Conservation (phyloP, 139 green algal species). For the Chlamydomonas sp. region DNA sequence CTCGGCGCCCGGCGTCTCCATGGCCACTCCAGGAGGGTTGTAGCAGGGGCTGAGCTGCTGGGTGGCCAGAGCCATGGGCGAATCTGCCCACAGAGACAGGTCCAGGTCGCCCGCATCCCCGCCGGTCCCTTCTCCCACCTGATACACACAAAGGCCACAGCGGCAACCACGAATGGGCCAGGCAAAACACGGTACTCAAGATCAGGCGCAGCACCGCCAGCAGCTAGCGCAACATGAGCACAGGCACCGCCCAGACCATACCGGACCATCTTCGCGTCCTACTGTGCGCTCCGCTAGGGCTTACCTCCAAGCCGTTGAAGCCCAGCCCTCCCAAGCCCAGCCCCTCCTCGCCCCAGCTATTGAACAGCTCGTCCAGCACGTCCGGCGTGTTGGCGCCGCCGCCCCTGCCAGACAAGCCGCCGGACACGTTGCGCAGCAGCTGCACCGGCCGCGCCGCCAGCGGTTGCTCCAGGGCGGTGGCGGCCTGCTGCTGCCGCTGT, state of each 20-base stretch:
- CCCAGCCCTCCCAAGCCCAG: too few species aligned
- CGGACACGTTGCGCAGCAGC: background rate
- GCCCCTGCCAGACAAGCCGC: background rate
- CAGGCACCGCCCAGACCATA: background rate
- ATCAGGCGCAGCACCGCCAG: too few species aligned
- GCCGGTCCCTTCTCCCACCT: background rate
- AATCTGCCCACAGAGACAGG: slow-evolving; percentile 30
- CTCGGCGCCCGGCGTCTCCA: background rate
- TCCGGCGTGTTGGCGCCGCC: background rate
- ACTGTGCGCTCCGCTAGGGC: background rate
- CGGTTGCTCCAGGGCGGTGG: background rate
- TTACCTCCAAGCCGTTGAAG: background rate
- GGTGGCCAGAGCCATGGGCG: background rate
- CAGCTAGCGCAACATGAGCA: too few species aligned
- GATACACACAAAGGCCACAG: background rate
- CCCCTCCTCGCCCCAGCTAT: slow-evolving; percentile 35
- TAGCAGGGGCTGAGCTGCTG: background rate
- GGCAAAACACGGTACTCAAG: too few species aligned
- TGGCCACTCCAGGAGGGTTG: background rate
- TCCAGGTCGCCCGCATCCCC: slow-evolving; percentile 29
- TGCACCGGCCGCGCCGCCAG: background rate
- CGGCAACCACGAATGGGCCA: too few species aligned
- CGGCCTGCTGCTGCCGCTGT: background rate
- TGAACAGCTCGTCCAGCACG: slow-evolving; percentile 31
- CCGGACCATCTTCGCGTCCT: background rate